These are phyloP conservation scores for Hypoxylon cercidicola DNA, from an alignment of 495 filamentous ascomycete species.

Conservation along the genomic window DNA sequence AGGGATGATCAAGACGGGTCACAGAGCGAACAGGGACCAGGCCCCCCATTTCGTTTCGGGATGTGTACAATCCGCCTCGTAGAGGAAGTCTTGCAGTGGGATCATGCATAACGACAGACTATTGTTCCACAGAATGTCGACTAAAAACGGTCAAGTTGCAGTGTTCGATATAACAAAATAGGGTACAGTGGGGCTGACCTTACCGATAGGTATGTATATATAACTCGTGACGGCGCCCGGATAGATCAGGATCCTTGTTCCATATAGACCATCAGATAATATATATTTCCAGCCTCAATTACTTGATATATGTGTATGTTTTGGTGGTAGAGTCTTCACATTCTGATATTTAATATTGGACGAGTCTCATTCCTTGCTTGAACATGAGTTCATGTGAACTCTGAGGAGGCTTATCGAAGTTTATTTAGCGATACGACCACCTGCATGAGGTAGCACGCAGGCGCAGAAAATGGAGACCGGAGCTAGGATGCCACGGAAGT, in stretches of 20 bases:
- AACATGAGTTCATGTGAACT: background rate
- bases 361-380: no score
- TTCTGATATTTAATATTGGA: no score
- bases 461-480: background rate
- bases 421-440: background rate
- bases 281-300: background rate
- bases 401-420: background rate
- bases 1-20: slow-evolving; percentile 30
- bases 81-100: slow-evolving; percentile 6
- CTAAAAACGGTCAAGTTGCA: no score
- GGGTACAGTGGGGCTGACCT: background rate
- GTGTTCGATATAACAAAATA: no score
- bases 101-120: slow-evolving; percentile 12
- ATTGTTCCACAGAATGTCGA: background rate
- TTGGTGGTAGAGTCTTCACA: no score
- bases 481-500: background rate
- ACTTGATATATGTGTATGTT: no score
- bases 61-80: slow-evolving; percentile 8
- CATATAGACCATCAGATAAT: no score
- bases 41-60: slow-evolving; percentile 30
- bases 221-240: background rate
- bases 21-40: slow-evolving; percentile 15
- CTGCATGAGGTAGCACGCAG: background rate
- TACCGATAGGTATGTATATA: background rate
- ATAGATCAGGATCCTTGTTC: background rate